These are phyloP conservation scores for Trichoderma brevicompactum DNA, from an alignment of 2,329 filamentous ascomycete genomes.

Conservation along the genomic window DNA sequence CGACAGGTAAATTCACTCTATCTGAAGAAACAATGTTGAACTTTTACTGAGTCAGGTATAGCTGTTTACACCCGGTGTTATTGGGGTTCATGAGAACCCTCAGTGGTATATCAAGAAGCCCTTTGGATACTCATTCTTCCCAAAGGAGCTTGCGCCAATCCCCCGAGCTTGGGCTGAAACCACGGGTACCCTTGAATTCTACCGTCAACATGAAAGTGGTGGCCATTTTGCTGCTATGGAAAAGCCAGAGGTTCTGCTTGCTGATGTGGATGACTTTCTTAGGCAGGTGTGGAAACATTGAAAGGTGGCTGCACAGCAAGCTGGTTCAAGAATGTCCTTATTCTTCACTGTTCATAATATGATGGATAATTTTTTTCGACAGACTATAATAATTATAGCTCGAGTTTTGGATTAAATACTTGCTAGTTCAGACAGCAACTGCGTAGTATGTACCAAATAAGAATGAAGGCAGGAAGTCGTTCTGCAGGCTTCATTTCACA, in stretches of 20 bases:
- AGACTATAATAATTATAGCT: too few relatives aligned
- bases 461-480: too few relatives aligned
- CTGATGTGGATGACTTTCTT: slow-evolving; percentile 22
- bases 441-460: too few relatives aligned
- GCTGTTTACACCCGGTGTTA: slow-evolving; percentile 6
- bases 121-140: slow-evolving; percentile 21
- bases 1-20: slow-evolving; percentile 2
- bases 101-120: slow-evolving; percentile 18
- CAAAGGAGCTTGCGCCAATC: slow-evolving; percentile 13
- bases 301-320: neutral
- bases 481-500: too few relatives aligned
- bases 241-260: slow-evolving; percentile 9
- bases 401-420: too few relatives aligned
- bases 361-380: neutral
- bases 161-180: slow-evolving; percentile 11
- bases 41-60: neutral
- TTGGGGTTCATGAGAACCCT: slow-evolving; percentile 17
- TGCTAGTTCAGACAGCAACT: too few relatives aligned
- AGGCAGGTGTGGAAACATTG: neutral
- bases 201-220: slow-evolving; percentile 16
- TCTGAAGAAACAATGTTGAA: too few relatives aligned
- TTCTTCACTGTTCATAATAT: neutral
- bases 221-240: slow-evolving; percentile 25
- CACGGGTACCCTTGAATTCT: slow-evolving; percentile 5
- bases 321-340: too few relatives aligned